These are phyloP conservation scores for Colletotrichum sp. DNA, from an alignment of 2,329 filamentous ascomycete species.

Conservation along the genomic window DNA sequence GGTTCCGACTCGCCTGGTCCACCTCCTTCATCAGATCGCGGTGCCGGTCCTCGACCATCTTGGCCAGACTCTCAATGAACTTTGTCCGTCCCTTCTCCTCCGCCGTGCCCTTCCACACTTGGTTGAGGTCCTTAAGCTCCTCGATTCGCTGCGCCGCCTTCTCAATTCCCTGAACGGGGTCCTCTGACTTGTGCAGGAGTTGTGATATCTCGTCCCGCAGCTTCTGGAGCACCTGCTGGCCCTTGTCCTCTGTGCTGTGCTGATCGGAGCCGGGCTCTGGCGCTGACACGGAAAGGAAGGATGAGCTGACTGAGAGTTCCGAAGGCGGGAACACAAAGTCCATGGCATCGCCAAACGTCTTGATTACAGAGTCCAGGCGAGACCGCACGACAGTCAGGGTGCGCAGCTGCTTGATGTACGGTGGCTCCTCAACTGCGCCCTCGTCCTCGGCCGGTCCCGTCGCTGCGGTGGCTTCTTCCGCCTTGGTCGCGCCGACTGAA, in stretches of 20 bases:
- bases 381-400: slow-evolving; percentile 82
- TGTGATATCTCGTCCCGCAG: slow-evolving; percentile 74
- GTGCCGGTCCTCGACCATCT: slow-evolving; percentile 79
- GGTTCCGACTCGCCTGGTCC: slow-evolving; percentile 46
- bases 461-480: slow-evolving; percentile 8
- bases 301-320: slow-evolving; percentile 81
- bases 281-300: slow-evolving; percentile 88
- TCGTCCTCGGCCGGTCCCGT: slow-evolving; percentile 12
- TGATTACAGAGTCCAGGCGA: slow-evolving; percentile 88
- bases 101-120: slow-evolving; percentile 94
- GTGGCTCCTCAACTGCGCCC: slow-evolving; percentile 51
- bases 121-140: slow-evolving; percentile 74
- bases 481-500: not conserved
- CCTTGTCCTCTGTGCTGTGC: slow-evolving; percentile 82
- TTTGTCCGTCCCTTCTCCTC: slow-evolving; percentile 86
- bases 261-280: slow-evolving; percentile 68
- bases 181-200: slow-evolving; percentile 62
- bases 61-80: slow-evolving; percentile 82
- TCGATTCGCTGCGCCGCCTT: slow-evolving; percentile 77
- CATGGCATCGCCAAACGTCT: slow-evolving; percentile 93
- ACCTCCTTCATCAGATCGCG: slow-evolving; percentile 57
- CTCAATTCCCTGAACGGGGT: slow-evolving; percentile 71
- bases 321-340: slow-evolving; percentile 92
- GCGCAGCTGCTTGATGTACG: slow-evolving; percentile 78
- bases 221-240: slow-evolving; percentile 76